These are phyloP conservation scores for Alternaria novae-zelandiae DNA, from an alignment of 2,329 filamentous ascomycete species.

Conservation along the genomic window DNA sequence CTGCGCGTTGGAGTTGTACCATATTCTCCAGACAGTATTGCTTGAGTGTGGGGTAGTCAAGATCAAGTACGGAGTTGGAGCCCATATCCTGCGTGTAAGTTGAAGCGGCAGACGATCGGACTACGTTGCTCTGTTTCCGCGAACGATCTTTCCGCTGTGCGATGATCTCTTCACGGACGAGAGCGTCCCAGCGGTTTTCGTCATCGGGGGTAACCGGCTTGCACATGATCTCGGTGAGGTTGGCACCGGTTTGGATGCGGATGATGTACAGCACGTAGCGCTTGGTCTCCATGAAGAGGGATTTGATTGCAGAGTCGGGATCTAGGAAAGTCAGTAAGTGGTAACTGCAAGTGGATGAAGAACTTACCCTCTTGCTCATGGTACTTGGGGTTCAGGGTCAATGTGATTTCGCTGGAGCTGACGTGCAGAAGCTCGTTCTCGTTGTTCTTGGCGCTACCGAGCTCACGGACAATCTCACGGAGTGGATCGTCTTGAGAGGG, in stretches of 20 bases:
- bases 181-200: slow-evolving; percentile 81
- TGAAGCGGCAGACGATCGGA: slow-evolving; percentile 84
- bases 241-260: slow-evolving; percentile 87
- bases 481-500: slow-evolving; percentile 84
- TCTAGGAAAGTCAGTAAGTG: slow-evolving; percentile 59
- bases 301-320: slow-evolving; percentile 88
- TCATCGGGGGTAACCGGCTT: slow-evolving; percentile 88
- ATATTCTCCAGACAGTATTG: slow-evolving; percentile 93
- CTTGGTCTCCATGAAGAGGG: slow-evolving; percentile 98
- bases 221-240: slow-evolving; percentile 93
- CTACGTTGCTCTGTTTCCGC: slow-evolving; percentile 57
- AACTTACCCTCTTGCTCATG: slow-evolving; percentile 76
- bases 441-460: slow-evolving; percentile 95
- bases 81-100: slow-evolving; percentile 67
- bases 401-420: slow-evolving; percentile 85
- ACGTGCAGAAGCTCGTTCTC: slow-evolving; percentile 91
- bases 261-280: slow-evolving; percentile 97
- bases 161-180: slow-evolving; percentile 81
- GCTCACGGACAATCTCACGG: slow-evolving; percentile 88
- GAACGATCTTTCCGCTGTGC: slow-evolving; percentile 51
- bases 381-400: slow-evolving; percentile 88
- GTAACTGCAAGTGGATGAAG: not conserved
- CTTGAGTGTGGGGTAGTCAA: slow-evolving; percentile 93
- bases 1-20: slow-evolving; percentile 82
- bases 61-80: slow-evolving; percentile 72